Percentiles rank a stretch among this genome's conserved stretches.
Conservation (phyloP, 306 rosid species). For the Astragalus membranaceus region DNA sequence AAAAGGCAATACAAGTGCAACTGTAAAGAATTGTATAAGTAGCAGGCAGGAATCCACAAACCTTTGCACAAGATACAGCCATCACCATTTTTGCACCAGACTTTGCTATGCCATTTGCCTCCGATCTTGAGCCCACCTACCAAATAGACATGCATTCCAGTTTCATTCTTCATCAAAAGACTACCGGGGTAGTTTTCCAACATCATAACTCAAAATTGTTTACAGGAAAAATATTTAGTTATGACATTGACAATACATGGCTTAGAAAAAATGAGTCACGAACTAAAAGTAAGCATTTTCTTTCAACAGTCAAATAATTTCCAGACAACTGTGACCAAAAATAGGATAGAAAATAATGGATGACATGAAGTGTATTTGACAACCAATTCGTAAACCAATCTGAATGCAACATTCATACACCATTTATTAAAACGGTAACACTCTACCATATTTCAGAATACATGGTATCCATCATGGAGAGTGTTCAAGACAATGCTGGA, state of each 20-base stretch:
- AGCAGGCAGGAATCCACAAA: slow-evolving; percentile 22
- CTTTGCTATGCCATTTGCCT: slow-evolving; percentile 93
- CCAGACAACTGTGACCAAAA: too few relatives aligned
- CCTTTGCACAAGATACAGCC: slow-evolving; percentile 99
- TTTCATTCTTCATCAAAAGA: slow-evolving; percentile 19
- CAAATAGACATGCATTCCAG: slow-evolving; percentile 6
- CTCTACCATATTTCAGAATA: background rate
- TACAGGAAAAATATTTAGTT: slow-evolving; percentile 12
- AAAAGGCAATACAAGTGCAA: background rate
- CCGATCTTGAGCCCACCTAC: slow-evolving; percentile 94
- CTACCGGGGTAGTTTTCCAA: background rate
- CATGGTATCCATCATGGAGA: background rate
- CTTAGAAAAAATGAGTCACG: background rate
- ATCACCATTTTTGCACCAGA: slow-evolving; percentile 98
- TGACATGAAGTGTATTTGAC: slow-evolving; percentile 9
- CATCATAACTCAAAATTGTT: background rate
- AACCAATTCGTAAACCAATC: background rate
- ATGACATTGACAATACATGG: background rate
- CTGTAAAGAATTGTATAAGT: background rate
- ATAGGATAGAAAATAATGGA: background rate
- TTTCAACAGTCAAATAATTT: background rate
- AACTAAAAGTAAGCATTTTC: background rate
- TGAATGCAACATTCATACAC: background rate
- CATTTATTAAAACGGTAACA: background rate
- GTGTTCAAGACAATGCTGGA: background rate